A percentile compares a stretch with the other conserved stretches of the same genome.
Conservation (phyloP, 148 eudicot genomes). For the Cornus suecica region DNA sequence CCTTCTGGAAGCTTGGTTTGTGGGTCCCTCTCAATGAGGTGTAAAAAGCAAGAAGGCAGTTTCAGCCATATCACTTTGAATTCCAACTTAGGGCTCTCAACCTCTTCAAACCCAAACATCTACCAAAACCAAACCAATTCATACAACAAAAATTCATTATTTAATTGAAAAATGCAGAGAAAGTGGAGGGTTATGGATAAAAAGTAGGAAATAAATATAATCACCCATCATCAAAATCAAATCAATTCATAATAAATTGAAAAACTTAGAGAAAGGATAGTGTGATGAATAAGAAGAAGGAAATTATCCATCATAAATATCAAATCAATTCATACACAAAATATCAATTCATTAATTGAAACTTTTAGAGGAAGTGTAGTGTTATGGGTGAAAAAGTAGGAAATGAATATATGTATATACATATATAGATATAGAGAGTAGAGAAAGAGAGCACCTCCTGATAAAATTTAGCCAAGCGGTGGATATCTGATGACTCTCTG, state of each 20-base stretch:
- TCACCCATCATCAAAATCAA: too few species aligned
- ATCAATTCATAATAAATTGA: too few species aligned
- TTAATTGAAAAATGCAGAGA: not conserved
- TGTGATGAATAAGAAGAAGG: too few species aligned
- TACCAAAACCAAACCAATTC: constrained; percentile 15
- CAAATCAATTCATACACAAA: not conserved
- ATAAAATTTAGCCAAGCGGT: constrained; percentile 75
- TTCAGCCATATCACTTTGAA: constrained; percentile 75
- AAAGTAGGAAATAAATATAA: too few species aligned
- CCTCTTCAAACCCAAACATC: constrained; percentile 84
- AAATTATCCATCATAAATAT: too few species aligned
- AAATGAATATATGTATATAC: not conserved
- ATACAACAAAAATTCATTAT: too few species aligned
- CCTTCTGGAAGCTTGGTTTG: constrained; percentile 65
- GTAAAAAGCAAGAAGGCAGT: constrained; percentile 57
- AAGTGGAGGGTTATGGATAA: too few species aligned
- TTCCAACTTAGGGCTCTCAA: constrained; percentile 63
- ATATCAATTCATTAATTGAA: too few species aligned
- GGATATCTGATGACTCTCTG: constrained; percentile 69
- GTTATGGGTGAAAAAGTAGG: too few species aligned
- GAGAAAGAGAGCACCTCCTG: constrained; percentile 42
- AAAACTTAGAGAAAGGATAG: too few species aligned
- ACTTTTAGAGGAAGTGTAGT: not conserved
- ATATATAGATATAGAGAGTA: not conserved
- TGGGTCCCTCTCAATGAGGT: constrained; percentile 81